A percentile compares a stretch with the other conserved stretches of the same genome.
These are phyloP conservation scores for Trametes sp. DNA, from an alignment of 1,284 basidiomycete genomes.

Conservation along the genomic window DNA sequence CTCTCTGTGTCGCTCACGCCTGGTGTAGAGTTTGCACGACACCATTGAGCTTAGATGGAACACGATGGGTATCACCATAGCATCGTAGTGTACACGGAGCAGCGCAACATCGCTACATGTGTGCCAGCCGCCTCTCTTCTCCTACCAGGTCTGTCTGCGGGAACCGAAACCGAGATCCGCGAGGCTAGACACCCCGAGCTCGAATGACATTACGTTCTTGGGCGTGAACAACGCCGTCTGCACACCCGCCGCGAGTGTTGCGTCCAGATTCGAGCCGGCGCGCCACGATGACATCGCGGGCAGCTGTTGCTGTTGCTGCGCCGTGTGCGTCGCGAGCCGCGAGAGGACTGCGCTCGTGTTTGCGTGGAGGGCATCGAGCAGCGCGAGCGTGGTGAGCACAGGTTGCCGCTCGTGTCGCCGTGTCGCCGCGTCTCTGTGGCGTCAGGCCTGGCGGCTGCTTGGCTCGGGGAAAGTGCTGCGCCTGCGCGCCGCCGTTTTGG, in stretches of 20 bases:
- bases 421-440: constrained; percentile 36
- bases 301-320: constrained; percentile 14
- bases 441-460: constrained; percentile 40
- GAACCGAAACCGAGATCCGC: too few species aligned
- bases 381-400: constrained; percentile 67
- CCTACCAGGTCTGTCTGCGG: too few species aligned
- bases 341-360: constrained; percentile 74
- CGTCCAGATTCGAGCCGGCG: constrained; percentile 8
- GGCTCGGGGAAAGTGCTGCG: constrained; percentile 28
- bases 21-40: too few species aligned
- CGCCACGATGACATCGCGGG: constrained; percentile 22
- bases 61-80: too few species aligned
- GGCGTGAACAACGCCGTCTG: constrained; percentile 51
- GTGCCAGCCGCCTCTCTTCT: too few species aligned
- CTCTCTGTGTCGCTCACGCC: too few species aligned
- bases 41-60: too few species aligned
- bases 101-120: too few species aligned
- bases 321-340: constrained; percentile 50
- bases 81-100: too few species aligned
- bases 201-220: constrained; percentile 71
- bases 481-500: constrained; percentile 21
- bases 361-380: constrained; percentile 77
- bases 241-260: background rate
- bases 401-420: constrained; percentile 57
- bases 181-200: constrained; percentile 77